These are phyloP conservation scores for Citrus sp. DNA, from an alignment of 345 rosid species.

Conservation along the genomic window DNA sequence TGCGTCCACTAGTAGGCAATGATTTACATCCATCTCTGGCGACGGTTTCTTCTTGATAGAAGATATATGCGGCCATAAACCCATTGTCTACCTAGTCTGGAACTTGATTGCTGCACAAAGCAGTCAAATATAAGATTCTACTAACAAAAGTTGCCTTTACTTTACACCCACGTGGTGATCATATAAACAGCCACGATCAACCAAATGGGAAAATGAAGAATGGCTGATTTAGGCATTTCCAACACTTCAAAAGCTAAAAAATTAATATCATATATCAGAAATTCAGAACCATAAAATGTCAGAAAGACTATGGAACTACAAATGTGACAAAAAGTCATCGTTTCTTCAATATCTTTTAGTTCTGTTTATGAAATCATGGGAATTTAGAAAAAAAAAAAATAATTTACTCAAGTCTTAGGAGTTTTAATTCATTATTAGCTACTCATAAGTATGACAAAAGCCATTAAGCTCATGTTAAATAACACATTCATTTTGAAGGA, in stretches of 20 bases:
- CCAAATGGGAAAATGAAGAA: background rate
- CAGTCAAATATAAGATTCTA: background rate
- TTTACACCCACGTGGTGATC: background rate
- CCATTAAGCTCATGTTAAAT: background rate
- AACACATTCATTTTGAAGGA: background rate
- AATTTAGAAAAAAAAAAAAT: background rate
- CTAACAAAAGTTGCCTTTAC: background rate
- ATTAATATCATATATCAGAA: background rate
- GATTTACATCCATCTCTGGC: conserved; percentile 37
- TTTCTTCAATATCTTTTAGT: background rate
- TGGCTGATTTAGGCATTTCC: background rate
- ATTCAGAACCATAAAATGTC: background rate
- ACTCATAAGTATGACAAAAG: background rate
- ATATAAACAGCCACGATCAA: background rate
- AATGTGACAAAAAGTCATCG: background rate
- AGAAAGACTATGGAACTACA: background rate
- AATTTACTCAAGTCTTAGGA: background rate
- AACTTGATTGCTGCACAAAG: conserved; percentile 53
- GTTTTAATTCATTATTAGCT: background rate
- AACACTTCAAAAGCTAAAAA: background rate
- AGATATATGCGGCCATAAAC: conserved; percentile 88
- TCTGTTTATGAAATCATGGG: background rate
- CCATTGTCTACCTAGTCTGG: conserved; percentile 70
- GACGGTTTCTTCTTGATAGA: conserved; percentile 52
- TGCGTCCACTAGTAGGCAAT: background rate